These are phyloP conservation scores for Cucumis sativus DNA, from an alignment of 306 rosid species.

Conservation along the genomic window DNA sequence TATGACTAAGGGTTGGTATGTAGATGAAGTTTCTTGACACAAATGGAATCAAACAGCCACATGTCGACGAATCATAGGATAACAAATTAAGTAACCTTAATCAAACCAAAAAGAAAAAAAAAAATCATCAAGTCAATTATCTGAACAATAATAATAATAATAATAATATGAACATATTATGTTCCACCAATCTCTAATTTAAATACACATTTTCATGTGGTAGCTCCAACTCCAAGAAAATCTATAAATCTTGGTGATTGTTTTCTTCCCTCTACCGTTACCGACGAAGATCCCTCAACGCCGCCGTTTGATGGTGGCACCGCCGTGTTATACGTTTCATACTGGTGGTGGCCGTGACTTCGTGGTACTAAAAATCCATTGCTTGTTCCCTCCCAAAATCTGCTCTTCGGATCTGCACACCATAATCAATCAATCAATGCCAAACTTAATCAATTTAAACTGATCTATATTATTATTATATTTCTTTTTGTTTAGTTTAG, in stretches of 20 bases:
- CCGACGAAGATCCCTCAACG: constrained; percentile 13
- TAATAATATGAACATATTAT: neutral
- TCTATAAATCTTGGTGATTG: constrained; percentile 66
- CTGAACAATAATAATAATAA: neutral
- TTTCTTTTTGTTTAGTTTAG: no score
- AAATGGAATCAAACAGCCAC: neutral
- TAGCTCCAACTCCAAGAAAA: constrained; percentile 95
- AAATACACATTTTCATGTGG: constrained; percentile 5
- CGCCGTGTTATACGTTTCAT: constrained; percentile 13
- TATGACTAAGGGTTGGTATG: neutral
- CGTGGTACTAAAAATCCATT: constrained; percentile 4
- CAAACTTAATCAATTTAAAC: neutral
- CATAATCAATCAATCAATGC: neutral
- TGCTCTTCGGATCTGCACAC: constrained; percentile 6
- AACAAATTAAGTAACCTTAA: neutral
- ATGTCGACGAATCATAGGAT: neutral
- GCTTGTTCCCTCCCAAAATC: constrained; percentile 23
- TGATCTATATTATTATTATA: no score
- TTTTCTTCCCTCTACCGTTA: neutral
- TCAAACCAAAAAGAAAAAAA: neutral
- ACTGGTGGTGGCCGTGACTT: neutral
- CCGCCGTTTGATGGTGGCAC: constrained; percentile 26
- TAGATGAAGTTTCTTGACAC: neutral
- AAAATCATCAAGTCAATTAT: neutral
- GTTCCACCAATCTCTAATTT: neutral